phyloP scores from a whole-genome alignment of 345 rosid genomes.

The Kandelia obovata region DNA sequence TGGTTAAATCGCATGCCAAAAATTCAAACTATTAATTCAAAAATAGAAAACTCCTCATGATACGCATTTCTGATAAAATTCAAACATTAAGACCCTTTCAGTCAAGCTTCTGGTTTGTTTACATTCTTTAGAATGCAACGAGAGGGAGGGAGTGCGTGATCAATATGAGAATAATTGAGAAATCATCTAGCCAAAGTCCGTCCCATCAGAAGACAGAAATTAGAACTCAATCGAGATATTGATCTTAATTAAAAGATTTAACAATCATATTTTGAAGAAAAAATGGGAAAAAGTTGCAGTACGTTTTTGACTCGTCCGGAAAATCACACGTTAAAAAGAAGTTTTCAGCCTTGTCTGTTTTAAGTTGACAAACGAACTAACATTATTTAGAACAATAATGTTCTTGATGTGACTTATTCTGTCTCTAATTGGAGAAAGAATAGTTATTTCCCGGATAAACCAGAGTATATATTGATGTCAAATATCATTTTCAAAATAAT shows the following conservation, averaged over 20 bases:
- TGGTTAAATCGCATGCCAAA: too few species aligned
- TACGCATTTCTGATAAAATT: too few species aligned
- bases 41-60: too few species aligned
- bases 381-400: neutral
- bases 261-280: slow-evolving; percentile 9
- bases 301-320: slow-evolving; percentile 19
- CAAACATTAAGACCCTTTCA: too few species aligned
- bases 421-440: slow-evolving; percentile 3
- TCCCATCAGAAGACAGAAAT: slow-evolving; percentile 19
- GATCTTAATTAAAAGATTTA: neutral
- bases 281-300: neutral
- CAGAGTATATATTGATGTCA: too few species aligned
- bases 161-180: neutral
- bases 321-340: neutral
- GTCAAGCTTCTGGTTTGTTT: too few species aligned
- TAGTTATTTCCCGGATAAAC: too few species aligned
- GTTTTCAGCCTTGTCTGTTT: slow-evolving; percentile 12
- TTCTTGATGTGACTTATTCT: neutral
- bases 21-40: too few species aligned
- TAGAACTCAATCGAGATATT: slow-evolving; percentile 1
- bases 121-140: too few species aligned
- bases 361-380: slow-evolving; percentile 8
- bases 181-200: slow-evolving; percentile 16
- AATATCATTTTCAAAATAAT: too few species aligned
- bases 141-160: too few species aligned